Conservation (phyloP, 2,329 filamentous ascomycete species). For the Fusarium clavum region DNA sequence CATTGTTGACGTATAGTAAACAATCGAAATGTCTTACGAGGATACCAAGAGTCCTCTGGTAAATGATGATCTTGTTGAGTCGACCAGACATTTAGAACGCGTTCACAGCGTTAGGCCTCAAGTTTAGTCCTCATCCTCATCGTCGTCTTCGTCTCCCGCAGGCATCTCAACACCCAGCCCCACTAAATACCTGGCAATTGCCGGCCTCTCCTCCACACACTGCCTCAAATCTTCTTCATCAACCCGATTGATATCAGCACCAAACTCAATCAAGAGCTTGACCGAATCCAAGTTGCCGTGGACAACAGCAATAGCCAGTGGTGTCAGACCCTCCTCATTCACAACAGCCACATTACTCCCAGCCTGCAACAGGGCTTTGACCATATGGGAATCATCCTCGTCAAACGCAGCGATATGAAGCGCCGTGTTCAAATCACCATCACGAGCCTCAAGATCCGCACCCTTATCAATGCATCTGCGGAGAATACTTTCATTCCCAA, state of each 20-base stretch:
- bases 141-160: rapidly evolving
- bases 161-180: constrained; percentile 11
- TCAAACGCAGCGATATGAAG: constrained; percentile 6
- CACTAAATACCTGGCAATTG: neutral
- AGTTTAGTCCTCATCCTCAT: too few species aligned
- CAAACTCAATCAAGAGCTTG: constrained; percentile 4
- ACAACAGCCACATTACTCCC: neutral
- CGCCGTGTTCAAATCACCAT: neutral
- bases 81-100: too few species aligned
- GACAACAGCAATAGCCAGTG: neutral
- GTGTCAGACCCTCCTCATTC: neutral
- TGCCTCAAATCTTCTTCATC: constrained; percentile 2
- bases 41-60: too few species aligned
- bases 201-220: neutral
- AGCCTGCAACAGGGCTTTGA: neutral
- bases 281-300: neutral
- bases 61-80: too few species aligned
- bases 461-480: neutral
- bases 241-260: neutral
- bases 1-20: too few species aligned
- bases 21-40: too few species aligned
- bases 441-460: neutral
- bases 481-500: neutral
- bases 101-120: too few species aligned
- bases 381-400: neutral